Evolutionary conservation across 2,329 filamentous ascomycete species (phyloP), one percentile per base, ranked within the genome.

Genomic region (Fusarium gaditjirri): DNA sequence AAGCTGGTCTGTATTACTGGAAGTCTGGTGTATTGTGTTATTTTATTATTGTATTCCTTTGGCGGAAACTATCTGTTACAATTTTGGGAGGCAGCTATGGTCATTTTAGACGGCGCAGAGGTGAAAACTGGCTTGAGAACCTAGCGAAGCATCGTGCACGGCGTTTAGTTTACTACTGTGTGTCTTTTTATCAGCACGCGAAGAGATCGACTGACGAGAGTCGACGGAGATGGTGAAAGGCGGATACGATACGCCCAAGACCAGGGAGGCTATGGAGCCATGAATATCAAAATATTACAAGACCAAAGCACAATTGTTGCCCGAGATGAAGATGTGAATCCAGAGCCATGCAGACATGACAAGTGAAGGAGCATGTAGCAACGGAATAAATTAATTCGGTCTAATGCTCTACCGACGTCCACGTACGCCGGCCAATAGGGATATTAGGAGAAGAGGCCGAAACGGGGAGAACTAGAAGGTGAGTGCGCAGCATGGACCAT

Each of bases 241-340:
- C 52, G 23, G 39, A 19, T 27, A 53, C 14, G 33, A 23, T 27
- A 57, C 56, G 46, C 46, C 57, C 41, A 54, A 41, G 55, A 54
- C 64, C 27, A 67, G 41, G 49, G 42, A 70, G 62, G 65, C 65
- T 64, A 64, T 68, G 65, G 68, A 66, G 64, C 70, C 46, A 42
- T 49, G 64, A 75, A 76, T 74, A 76, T 67, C 68, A 73, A 75
- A 66, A 75, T 61, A 72, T 72, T 35, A 68, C 36, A 61, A 72
- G 49, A 73, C 65, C 65, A 57, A 71, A 73, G 60, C 65, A 66
- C 42, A 31, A 49, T 55, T n/a, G 35, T 64, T 50, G 44, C 47
- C 49, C 33, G 39, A 70, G 65, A 71, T 53, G 72, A 38, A 68
- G 67, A 71, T 53, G 70, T 73, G 70, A 67, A 62, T 36, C 47